These are phyloP conservation scores for Calonectria hawksworthii DNA, from an alignment of 2,329 filamentous ascomycete genomes.

Conservation along the genomic window DNA sequence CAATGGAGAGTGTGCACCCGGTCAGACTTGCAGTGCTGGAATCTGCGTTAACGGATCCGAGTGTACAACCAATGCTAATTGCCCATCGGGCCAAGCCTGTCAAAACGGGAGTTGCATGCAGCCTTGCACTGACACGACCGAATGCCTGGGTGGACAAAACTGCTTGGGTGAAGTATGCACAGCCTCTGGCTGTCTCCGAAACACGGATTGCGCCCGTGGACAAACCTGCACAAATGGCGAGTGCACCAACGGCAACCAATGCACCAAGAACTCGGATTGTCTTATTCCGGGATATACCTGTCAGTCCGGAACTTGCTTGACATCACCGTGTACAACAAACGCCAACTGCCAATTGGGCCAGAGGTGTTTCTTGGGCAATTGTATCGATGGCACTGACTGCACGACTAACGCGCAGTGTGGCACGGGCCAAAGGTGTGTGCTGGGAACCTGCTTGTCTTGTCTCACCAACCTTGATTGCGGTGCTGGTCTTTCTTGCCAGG, in stretches of 20 bases:
- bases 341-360: not conserved
- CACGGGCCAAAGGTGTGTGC: not conserved
- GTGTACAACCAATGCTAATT: not conserved
- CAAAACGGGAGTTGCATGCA: not conserved
- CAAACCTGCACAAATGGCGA: slow-evolving; percentile 4
- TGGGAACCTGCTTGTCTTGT: not conserved
- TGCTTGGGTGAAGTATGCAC: not conserved
- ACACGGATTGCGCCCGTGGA: not conserved
- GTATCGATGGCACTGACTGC: not conserved
- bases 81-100: not conserved
- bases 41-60: not conserved
- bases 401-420: not conserved
- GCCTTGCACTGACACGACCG: not conserved
- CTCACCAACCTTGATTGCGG: not conserved
- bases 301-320: not conserved
- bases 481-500: slow-evolving; percentile 3
- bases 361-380: not conserved
- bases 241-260: not conserved
- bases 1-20: not conserved
- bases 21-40: not conserved
- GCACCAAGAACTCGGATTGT: not conserved
- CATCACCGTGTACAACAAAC: not conserved
- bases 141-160: not conserved
- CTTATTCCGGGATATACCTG: not conserved
- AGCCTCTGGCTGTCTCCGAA: not conserved